These are phyloP conservation scores for Macrolepiota fuliginosa DNA, from an alignment of 768 basidiomycete species.

Conservation along the genomic window DNA sequence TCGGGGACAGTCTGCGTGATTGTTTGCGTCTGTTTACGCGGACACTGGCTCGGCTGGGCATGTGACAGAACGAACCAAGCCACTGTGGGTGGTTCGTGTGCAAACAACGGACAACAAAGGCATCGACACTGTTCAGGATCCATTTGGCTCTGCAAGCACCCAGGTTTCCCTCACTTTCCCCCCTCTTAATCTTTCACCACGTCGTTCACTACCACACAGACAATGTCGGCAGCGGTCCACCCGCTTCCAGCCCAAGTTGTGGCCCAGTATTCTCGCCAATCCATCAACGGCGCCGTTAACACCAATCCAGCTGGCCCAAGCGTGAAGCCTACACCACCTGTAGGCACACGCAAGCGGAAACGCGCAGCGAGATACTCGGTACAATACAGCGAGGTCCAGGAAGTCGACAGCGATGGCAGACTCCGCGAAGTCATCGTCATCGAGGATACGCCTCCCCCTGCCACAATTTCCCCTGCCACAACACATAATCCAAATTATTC, in stretches of 20 bases:
- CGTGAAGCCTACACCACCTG: constrained; percentile 68
- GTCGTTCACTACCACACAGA: constrained; percentile 46
- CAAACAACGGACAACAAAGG: constrained; percentile 37
- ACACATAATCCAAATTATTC: constrained; percentile 72
- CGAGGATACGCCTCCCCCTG: constrained; percentile 86
- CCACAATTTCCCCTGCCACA: constrained; percentile 74
- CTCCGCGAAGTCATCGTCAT: constrained; percentile 89
- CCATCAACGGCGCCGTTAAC: constrained; percentile 41
- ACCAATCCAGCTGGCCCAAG: constrained; percentile 50
- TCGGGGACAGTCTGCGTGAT: constrained; percentile 38
- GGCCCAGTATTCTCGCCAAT: constrained; percentile 64
- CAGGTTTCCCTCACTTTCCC: constrained; percentile 28
- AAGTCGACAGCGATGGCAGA: constrained; percentile 75
- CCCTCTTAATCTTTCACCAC: constrained; percentile 43
- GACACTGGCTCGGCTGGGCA: constrained; percentile 2
- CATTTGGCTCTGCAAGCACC: constrained; percentile 40
- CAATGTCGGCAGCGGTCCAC: constrained; percentile 76
- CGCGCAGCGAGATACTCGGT: constrained; percentile 78
- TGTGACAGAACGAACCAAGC: constrained; percentile 8
- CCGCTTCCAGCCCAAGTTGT: constrained; percentile 59
- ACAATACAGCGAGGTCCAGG: constrained; percentile 86
- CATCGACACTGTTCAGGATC: constrained; percentile 34
- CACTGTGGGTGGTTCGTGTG: constrained; percentile 10
- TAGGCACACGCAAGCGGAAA: constrained; percentile 79
- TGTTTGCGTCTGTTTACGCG: constrained; percentile 38